Conservation (phyloP, 225 moss, liverwort and hornwort genomes). For the Takakia lepidozioides region DNA sequence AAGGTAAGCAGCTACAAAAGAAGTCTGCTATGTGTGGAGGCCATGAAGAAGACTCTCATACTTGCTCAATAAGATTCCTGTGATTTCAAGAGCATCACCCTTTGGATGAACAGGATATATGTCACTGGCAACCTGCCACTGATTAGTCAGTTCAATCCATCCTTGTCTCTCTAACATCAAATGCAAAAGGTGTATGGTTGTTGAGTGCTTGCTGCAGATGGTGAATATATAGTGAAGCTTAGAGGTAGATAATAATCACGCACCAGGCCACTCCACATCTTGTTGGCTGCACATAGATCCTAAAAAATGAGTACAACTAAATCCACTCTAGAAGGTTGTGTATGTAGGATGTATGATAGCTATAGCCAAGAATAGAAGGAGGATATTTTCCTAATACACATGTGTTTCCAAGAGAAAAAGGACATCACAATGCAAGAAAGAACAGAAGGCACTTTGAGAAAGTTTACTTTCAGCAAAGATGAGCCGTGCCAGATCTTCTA, state of each 20-base stretch:
- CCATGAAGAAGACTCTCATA: neutral
- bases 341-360: too few species aligned
- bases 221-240: constrained; percentile 51
- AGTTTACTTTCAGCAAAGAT: constrained; percentile 50
- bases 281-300: constrained; percentile 50
- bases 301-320: too few species aligned
- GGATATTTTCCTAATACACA: too few species aligned
- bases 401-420: too few species aligned
- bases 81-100: constrained; percentile 51
- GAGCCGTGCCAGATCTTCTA: constrained; percentile 56
- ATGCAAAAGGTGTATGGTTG: constrained; percentile 53
- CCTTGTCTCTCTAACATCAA: constrained; percentile 64
- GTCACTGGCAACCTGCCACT: constrained; percentile 60
- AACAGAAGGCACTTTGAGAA: neutral
- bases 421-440: neutral
- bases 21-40: too few species aligned
- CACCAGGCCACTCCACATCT: constrained; percentile 93
- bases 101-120: constrained; percentile 38
- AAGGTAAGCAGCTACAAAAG: too few species aligned
- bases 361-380: too few species aligned
- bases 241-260: constrained; percentile 79
- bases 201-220: constrained; percentile 55
- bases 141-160: constrained; percentile 70
- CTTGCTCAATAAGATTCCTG: constrained; percentile 15
- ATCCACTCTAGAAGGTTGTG: too few species aligned